These are phyloP conservation scores for Fusarium kyushuense DNA, from an alignment of 2,329 filamentous ascomycete genomes.

Conservation along the genomic window DNA sequence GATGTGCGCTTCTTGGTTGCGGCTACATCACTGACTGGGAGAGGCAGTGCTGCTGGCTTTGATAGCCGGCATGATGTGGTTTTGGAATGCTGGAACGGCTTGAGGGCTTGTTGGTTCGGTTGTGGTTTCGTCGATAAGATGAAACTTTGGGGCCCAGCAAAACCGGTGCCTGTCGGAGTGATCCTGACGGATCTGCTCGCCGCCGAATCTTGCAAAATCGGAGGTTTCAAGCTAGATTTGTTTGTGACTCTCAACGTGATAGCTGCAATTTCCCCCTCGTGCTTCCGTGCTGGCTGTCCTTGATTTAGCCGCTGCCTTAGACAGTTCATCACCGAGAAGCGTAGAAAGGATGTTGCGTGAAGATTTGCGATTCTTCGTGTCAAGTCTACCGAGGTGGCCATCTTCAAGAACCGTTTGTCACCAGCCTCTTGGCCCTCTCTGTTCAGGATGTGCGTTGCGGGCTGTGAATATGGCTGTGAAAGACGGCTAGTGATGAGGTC, in stretches of 20 bases:
- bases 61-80: conserved; percentile 46
- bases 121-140: conserved; percentile 23
- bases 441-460: conserved; percentile 76
- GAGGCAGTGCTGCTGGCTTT: conserved; percentile 48
- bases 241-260: conserved; percentile 37
- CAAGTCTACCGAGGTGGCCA: conserved; percentile 58
- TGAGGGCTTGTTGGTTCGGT: conserved; percentile 4
- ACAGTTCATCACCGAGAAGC: conserved; percentile 74
- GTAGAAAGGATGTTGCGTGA: conserved; percentile 66
- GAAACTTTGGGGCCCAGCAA: conserved; percentile 17
- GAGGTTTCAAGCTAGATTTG: conserved; percentile 43
- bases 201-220: conserved; percentile 38
- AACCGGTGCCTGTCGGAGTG: conserved; percentile 19
- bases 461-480: conserved; percentile 75
- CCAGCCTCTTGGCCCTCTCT: conserved; percentile 62
- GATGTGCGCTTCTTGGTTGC: conserved; percentile 48
- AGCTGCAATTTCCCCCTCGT: conserved; percentile 42
- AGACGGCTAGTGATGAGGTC: conserved; percentile 76
- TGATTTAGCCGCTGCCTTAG: conserved; percentile 61
- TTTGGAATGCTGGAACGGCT: conserved; percentile 33
- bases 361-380: conserved; percentile 57
- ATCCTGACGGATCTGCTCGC: conserved; percentile 38
- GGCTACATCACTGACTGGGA: conserved; percentile 45
- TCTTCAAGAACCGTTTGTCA: conserved; percentile 63
- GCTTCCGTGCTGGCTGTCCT: conserved; percentile 48